Base-by-base conservation (phyloP, 768 basidiomycete species). In the Kwoniella newhampshirensis region DNA sequence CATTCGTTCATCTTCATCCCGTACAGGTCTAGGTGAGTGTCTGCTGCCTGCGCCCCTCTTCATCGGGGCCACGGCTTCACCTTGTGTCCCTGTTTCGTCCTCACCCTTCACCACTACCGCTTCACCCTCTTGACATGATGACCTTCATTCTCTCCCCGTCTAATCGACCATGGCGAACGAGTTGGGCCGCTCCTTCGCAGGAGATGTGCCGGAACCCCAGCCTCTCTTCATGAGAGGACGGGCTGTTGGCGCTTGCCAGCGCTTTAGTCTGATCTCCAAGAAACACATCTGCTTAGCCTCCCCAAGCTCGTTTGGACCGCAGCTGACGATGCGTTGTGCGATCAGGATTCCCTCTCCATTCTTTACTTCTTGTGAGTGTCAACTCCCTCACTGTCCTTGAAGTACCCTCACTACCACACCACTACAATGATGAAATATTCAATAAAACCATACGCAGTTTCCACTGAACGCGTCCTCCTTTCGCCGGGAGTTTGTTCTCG, bases 81-180 rank as follows among this genome's bases (percentile, higher is more conserved):
- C 41, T n/a, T 30, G 6, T 44, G 6, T 36, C 28, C 30, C 37
- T 27, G 23, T 17, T 36, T 25, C 55, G 42, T 47, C 36, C 40
- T 8, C n/a, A n/a, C n/a, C 45, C 55, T 12, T 21, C 40, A 49
- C 54, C 32, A 21, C 54, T 36, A 30, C 15, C 43, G 20, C 20
- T 42, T 21, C 32, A 6, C 13, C 32, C 13, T 32, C 32, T 32
- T 32, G 62, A 67, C 42, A 59, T 65, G 75, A 76, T 76, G 75
- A 76, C 73, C 75, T 73, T 74, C 73, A 71, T 67, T 74, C 75
- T 76, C 75, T 76, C 75, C 75, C 75, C 75, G 75, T 76, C 75
- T 74, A 62, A 76, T 67, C 75, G 75, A 76, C 75, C 75, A 76
- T 76, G 75, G 63, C 71, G 75, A 76, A 76, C 62, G 75, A 76